Evolutionary conservation across 768 basidiomycete genomes (phyloP).

Genomic region (Tephrocybe sp.): DNA sequence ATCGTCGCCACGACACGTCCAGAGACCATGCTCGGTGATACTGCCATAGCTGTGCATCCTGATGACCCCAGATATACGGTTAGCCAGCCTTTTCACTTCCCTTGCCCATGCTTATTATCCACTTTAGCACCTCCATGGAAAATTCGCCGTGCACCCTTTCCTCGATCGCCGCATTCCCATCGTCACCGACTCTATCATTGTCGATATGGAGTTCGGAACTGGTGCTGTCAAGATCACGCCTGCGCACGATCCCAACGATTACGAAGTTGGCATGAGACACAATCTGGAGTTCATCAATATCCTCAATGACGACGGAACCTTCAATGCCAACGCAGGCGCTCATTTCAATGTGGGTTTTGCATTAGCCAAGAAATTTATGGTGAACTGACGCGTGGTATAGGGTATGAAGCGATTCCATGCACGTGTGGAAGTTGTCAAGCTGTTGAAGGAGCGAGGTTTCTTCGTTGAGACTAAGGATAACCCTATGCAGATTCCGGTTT

Average conservation of each 20-base stretch:
- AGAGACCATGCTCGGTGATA: constrained; percentile 98
- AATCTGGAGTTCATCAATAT: constrained; percentile 91
- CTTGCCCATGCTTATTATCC: neutral
- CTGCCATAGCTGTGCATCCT: constrained; percentile 95
- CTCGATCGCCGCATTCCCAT: constrained; percentile 84
- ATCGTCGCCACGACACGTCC: constrained; percentile 97
- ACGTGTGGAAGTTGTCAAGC: constrained; percentile 78
- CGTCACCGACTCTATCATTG: constrained; percentile 80
- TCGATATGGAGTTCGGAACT: constrained; percentile 96
- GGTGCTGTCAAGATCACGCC: constrained; percentile 99
- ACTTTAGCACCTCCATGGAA: constrained; percentile 84
- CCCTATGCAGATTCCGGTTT: constrained; percentile 95
- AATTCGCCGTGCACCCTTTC: constrained; percentile 90
- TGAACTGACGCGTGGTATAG: constrained; percentile 30
- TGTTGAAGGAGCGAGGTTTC: constrained; percentile 78
- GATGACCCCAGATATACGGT: constrained; percentile 88
- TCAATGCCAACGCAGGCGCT: constrained; percentile 86
- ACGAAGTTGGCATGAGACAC: constrained; percentile 88
- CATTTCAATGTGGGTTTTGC: constrained; percentile 59
- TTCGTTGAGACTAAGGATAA: constrained; percentile 94
- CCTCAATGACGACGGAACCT: constrained; percentile 94
- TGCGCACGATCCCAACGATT: constrained; percentile 97
- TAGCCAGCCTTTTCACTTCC: neutral
- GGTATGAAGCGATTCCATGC: constrained; percentile 99
- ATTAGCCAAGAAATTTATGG: neutral